Evolutionary conservation across 176 grass and related monocot species (phyloP), one percentile per base, ranked within the genome.

Genomic region (Lolium rigidum): DNA sequence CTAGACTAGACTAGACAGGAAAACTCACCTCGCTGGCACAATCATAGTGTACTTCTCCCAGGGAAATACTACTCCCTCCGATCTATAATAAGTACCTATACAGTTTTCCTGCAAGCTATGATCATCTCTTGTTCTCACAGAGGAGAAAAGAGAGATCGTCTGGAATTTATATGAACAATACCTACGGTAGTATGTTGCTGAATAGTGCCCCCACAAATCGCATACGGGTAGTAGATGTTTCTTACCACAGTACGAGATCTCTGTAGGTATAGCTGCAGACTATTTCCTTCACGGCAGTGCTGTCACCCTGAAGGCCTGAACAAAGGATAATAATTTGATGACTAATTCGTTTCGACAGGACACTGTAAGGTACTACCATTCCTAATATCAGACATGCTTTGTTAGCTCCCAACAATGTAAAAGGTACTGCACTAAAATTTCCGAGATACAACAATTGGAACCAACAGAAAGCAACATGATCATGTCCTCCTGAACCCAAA

Each of bases 401-500:
- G 60, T 63, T 63, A 63, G 21, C 22, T 25, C 15, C 41, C 52
- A 56, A 17, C 15, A 56, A 16, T 21, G 57, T 2, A 59, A 21
- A 21, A 17, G 26, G 26, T 1, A 28, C 26, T 28, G 57, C 22
- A 59, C 20, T 59, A 59, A 22, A 18, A 59, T 59, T 61, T 22
- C 13, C 26, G 26, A 67, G 26, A 67, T 37, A 68, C 31, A 66
- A 35, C 28, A 38, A 12, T 31, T 38, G 16, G 65, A 68, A 68
- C 65, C 16, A 68, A 38, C 31, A 68, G 2, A 38, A 38, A 69
- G 17, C 65, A 69, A 1, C 37, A 39, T 38, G 65, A 69, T 69
- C 70, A 48, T 73, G 43, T 24, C 70, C 13, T 48, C 70, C 43
- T 73, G 41, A 73, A 73, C 70, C 70, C 10, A 73, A 21, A 48